Evolutionary conservation across 106 monocot genomes (phyloP).

Genomic region (Allium fistulosum): DNA sequence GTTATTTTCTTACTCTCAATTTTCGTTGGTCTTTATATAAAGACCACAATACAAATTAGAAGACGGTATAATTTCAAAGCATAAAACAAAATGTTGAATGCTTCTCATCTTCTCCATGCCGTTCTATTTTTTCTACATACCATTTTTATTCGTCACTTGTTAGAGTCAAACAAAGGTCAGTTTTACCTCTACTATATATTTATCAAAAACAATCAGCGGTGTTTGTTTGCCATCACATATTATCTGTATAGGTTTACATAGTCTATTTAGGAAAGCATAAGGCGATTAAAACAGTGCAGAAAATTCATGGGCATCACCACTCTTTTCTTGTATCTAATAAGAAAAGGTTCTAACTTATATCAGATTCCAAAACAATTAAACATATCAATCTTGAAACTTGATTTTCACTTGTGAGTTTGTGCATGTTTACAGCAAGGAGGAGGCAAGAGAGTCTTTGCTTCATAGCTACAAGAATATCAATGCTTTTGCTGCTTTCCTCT

Average conservation of each 20-base stretch:
- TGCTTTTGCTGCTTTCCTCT: slow-evolving; percentile 71
- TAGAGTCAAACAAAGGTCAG: neutral
- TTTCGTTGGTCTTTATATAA: too few relatives aligned
- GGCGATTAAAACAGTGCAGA: neutral
- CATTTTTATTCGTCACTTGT: neutral
- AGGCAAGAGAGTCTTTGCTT: slow-evolving; percentile 43
- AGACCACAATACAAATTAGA: too few relatives aligned
- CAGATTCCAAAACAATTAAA: neutral
- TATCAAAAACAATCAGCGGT: neutral
- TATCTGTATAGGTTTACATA: slow-evolving; percentile 6
- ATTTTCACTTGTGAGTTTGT: neutral
- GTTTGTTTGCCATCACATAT: neutral
- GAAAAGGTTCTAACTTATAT: slow-evolving; percentile 5
- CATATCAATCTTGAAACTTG: neutral
- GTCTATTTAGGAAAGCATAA: slow-evolving; percentile 16
- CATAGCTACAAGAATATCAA: slow-evolving; percentile 86
- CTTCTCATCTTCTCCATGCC: neutral
- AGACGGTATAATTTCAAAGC: too few relatives aligned
- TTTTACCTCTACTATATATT: neutral
- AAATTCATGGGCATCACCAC: slow-evolving; percentile 8
- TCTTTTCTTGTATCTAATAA: slow-evolving; percentile 17
- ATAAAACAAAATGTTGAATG: neutral
- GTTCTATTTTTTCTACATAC: neutral
- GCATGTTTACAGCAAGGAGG: slow-evolving; percentile 31
- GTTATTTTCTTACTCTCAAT: too few relatives aligned